Evolutionary conservation across 768 basidiomycete genomes (phyloP), one percentile per base, ranked within the genome.

Genomic region (Naganishia randhawae): DNA sequence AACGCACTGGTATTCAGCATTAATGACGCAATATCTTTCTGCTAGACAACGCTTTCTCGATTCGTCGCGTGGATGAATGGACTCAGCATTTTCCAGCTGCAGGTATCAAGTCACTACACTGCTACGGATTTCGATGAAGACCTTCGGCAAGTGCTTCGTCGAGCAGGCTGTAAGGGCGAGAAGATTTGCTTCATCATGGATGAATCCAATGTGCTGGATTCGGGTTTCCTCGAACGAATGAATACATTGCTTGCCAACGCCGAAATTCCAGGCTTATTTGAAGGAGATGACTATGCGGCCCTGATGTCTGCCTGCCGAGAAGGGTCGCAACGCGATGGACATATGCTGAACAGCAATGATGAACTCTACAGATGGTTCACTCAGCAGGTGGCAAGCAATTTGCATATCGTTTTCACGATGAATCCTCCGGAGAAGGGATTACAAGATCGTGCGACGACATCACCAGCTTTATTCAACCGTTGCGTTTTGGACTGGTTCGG

Each of bases 41-140:
- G 10, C 2, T 75, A 97, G 96, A 99, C 96, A 4, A 99, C 94
- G 0, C 82, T 99, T 1, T 96, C 96, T 42, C 88, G 96, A 53
- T 99, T 99, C 78, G 96, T 99, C 31, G 96, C 96, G 0, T 99
- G 96, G 96, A 97, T 99, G 88, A 99, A 99, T 74, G 96, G 96
- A 50, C 83, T 99, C 64, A 96, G 91, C 77, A 94, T 99, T 72
- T 99, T 96, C 85, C 96, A 99, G 79, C 96, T 99, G 84, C 98
- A 98, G 78, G 96, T 98, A 4, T 97, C 95, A 27, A 99, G 98
- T 83, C 95, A 93, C 78, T 99, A 99, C 78, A 96, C 92, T 1
- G 94, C 91, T 27, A 94, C 95, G 17, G 96, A 99, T 79, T 99
- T 99, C 74, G 96, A 99, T 73, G 95, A 99, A 71, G 96, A 99